Evolutionary conservation across 768 basidiomycete genomes (phyloP).

Genomic region (Mycena leptocephala): DNA sequence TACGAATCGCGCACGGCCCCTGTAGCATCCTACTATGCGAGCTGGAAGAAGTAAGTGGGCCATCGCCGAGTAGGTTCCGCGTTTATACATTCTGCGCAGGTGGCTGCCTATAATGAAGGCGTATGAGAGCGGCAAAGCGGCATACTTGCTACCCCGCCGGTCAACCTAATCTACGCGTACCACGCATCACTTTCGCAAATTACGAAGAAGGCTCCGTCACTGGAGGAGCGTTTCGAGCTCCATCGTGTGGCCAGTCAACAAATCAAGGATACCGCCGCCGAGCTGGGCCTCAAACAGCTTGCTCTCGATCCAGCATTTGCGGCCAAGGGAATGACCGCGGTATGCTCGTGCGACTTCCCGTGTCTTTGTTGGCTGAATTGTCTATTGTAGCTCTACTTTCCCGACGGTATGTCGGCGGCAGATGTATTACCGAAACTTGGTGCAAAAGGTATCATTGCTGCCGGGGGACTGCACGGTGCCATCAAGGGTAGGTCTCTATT

Average conservation of each 20-base stretch:
- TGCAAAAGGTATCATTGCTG: constrained; percentile 83
- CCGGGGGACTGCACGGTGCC: constrained; percentile 89
- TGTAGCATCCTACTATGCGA: constrained; percentile 87
- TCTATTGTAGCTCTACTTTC: constrained; percentile 78
- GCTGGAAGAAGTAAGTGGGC: constrained; percentile 82
- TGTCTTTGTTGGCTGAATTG: background rate
- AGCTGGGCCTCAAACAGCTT: constrained; percentile 83
- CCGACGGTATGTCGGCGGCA: constrained; percentile 82
- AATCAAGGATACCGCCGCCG: constrained; percentile 77
- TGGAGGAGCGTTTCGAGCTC: constrained; percentile 83
- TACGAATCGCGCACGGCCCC: constrained; percentile 76
- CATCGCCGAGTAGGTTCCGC: background rate
- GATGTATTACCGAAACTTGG: constrained; percentile 86
- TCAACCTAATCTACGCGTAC: constrained; percentile 95
- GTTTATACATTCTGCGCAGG: constrained; percentile 52
- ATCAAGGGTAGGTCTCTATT: constrained; percentile 76
- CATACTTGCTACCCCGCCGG: constrained; percentile 96
- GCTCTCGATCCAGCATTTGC: constrained; percentile 73
- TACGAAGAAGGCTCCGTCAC: constrained; percentile 71
- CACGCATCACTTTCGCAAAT: constrained; percentile 86
- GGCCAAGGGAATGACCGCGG: constrained; percentile 97
- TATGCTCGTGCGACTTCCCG: constrained; percentile 44
- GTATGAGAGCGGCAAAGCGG: constrained; percentile 86
- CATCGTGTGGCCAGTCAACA: constrained; percentile 81
- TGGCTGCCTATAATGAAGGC: constrained; percentile 96